These are phyloP conservation scores for Colletotrichum higginsianum DNA, from an alignment of 2,329 filamentous ascomycete species.

Conservation along the genomic window DNA sequence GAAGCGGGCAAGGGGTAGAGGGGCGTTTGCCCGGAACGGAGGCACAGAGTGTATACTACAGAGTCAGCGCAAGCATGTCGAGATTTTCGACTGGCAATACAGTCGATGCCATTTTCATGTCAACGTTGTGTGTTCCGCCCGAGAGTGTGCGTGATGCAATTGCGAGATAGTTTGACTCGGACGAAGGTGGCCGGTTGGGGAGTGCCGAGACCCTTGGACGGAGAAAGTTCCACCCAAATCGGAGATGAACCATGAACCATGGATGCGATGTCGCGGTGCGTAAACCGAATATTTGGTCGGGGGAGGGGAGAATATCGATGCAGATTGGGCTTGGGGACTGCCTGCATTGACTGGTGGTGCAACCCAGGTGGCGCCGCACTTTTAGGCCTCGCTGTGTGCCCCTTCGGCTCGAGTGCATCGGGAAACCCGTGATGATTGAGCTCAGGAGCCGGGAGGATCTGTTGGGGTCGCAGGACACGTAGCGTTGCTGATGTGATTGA, in stretches of 20 bases:
- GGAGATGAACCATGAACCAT: constrained; percentile 26
- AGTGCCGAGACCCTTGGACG: constrained; percentile 24
- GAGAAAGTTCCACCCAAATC: not conserved
- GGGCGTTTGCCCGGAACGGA: constrained; percentile 34
- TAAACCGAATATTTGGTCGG: not conserved
- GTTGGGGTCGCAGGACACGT: not conserved
- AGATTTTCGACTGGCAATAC: not conserved
- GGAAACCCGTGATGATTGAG: constrained; percentile 6
- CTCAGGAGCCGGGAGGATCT: not conserved
- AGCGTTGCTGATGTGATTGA: constrained; percentile 25
- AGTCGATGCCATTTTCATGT: constrained; percentile 15
- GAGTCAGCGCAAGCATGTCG: constrained; percentile 21
- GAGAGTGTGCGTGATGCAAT: not conserved
- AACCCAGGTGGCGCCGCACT: constrained; percentile 1
- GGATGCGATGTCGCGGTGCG: not conserved
- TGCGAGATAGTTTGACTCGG: not conserved
- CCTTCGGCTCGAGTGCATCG: constrained; percentile 15
- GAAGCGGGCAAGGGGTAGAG: constrained; percentile 32
- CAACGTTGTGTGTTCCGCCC: not conserved
- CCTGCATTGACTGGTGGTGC: constrained; percentile 14
- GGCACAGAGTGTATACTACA: constrained; percentile 37
- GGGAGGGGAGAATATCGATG: not conserved
- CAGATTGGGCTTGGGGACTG: constrained; percentile 20
- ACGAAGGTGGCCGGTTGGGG: not conserved
- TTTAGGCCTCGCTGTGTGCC: not conserved